phyloP scores from a whole-genome alignment of 345 rosid genomes.

The Turnera subulata region DNA sequence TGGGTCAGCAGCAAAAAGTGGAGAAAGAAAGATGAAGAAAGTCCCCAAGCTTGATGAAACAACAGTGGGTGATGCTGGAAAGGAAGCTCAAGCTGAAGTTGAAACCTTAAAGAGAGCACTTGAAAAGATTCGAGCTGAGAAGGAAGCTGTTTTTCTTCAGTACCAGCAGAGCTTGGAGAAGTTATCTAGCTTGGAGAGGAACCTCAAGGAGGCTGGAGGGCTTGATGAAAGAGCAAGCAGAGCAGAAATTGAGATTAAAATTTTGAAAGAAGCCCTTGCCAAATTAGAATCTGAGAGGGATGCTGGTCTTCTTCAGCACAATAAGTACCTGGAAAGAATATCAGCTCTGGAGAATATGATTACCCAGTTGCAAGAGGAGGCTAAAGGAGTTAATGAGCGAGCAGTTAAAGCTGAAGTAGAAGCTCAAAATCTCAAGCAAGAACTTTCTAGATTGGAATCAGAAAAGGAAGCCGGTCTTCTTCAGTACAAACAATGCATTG shows the following conservation, averaged over 20 bases:
- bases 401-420: conserved; percentile 31
- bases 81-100: conserved; percentile 15
- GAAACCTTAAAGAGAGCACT: conserved; percentile 21
- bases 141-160: conserved; percentile 21
- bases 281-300: conserved; percentile 30
- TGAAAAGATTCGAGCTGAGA: conserved; percentile 25
- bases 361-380: conserved; percentile 22
- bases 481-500: conserved; percentile 28
- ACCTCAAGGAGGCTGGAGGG: conserved; percentile 23
- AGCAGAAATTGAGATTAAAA: conserved; percentile 29
- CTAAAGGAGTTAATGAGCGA: conserved; percentile 43
- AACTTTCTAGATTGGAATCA: conserved; percentile 13
- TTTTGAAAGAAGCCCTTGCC: conserved; percentile 22
- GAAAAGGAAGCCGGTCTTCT: conserved; percentile 24
- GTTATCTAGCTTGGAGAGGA: conserved; percentile 25
- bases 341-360: conserved; percentile 22
- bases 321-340: conserved; percentile 18
- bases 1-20: conserved; percentile 23
- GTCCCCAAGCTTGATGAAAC: conserved; percentile 21
- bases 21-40: conserved; percentile 23
- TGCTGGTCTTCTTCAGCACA: conserved; percentile 25
- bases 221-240: conserved; percentile 31
- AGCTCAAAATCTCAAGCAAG: conserved; percentile 22
- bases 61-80: conserved; percentile 4
- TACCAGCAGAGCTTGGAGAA: conserved; percentile 28